Evolutionary conservation across 441 rosid genomes (phyloP).

Genomic region (Populus hybrid): DNA sequence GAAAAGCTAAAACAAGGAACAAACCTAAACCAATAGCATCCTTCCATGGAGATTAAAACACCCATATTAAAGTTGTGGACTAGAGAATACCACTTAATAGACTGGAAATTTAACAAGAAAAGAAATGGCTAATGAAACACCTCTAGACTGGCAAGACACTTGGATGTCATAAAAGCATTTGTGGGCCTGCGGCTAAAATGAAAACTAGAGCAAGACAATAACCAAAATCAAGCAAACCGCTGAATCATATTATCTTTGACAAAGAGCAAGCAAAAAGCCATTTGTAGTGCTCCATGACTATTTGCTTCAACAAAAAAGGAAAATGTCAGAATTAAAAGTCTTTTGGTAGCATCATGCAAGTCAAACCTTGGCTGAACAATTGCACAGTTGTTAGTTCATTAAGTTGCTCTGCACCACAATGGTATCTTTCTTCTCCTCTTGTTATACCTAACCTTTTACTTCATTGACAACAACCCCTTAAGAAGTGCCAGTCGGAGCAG

Average conservation of each 20-base stretch:
- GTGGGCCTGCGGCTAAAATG: neutral
- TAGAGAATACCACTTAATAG: neutral
- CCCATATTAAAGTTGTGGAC: neutral
- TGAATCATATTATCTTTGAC: neutral
- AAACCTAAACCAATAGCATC: neutral
- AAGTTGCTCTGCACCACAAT: neutral
- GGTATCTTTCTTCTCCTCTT: neutral
- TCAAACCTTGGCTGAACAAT: neutral
- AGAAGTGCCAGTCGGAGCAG: neutral
- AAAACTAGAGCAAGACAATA: neutral
- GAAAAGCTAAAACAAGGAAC: neutral
- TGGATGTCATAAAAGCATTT: neutral
- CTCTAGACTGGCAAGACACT: neutral
- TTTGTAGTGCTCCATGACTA: neutral
- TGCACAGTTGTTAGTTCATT: neutral
- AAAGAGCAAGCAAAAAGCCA: neutral
- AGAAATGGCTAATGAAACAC: neutral
- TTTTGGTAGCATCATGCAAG: neutral
- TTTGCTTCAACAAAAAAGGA: conserved; percentile 1
- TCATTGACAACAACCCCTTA: neutral
- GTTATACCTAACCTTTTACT: neutral
- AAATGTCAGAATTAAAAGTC: neutral
- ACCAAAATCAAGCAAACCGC: neutral
- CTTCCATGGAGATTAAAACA: neutral
- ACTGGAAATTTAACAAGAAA: neutral